Percentiles rank a stretch among this genome's conserved stretches.
phyloP scores from a whole-genome alignment of 352 stramenopile genomes.

The Phytophthora sansomeana region DNA sequence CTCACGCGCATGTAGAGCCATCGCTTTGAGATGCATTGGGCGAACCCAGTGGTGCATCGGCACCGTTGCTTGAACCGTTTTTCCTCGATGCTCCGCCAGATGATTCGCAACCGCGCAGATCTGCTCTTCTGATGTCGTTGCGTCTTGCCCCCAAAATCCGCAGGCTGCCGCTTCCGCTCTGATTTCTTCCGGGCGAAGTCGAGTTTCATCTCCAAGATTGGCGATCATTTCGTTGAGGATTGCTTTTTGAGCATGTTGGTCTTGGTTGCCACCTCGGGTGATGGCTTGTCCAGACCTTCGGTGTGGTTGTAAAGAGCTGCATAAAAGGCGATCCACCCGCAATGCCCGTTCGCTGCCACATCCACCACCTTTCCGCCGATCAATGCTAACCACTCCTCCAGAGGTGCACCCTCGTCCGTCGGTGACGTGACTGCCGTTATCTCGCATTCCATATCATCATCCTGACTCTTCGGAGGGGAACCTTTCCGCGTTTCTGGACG shows the following conservation, averaged over 20 bases:
- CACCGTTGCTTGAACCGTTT: not conserved
- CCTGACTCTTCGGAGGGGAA: too few species aligned
- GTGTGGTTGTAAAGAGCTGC: not conserved
- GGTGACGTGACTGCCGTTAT: not conserved
- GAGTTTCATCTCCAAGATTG: not conserved
- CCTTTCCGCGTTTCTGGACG: too few species aligned
- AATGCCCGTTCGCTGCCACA: constrained; percentile 1
- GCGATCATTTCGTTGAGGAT: not conserved
- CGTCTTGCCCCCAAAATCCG: too few species aligned
- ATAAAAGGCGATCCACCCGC: not conserved
- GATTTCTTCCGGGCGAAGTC: not conserved
- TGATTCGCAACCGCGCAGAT: not conserved
- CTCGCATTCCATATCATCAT: not conserved
- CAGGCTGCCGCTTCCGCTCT: not conserved
- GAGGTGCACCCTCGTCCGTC: not conserved
- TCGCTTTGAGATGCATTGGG: not conserved
- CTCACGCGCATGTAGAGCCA: not conserved
- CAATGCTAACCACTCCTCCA: not conserved
- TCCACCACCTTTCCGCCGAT: not conserved
- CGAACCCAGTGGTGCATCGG: constrained; percentile 1
- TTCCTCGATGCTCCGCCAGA: not conserved
- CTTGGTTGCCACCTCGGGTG: not conserved
- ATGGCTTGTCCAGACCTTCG: not conserved
- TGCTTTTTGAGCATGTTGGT: not conserved
- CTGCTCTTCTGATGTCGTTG: too few species aligned